phyloP scores from a whole-genome alignment of 2,329 filamentous ascomycete species.

The Neopestalotiopsis clavispora region DNA sequence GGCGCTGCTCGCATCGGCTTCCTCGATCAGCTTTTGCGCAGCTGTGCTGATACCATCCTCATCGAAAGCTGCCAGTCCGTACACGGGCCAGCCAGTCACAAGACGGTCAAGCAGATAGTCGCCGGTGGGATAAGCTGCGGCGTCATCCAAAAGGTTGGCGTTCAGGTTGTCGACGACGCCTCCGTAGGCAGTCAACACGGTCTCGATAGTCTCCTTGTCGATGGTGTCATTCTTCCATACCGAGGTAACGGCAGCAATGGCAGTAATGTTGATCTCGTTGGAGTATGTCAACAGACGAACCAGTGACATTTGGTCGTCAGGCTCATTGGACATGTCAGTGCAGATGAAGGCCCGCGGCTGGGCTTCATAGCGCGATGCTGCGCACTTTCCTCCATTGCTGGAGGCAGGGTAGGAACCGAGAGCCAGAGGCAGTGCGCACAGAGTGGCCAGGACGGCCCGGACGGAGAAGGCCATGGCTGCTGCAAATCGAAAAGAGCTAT shows the following conservation, averaged over 20 bases:
- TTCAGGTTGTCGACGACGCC: slow-evolving; percentile 45
- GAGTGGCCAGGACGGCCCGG: background rate
- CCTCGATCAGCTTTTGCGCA: slow-evolving; percentile 34
- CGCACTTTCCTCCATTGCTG: background rate
- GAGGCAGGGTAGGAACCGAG: background rate
- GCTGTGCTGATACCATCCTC: slow-evolving; percentile 41
- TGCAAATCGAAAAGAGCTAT: background rate
- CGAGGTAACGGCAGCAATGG: slow-evolving; percentile 41
- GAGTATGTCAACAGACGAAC: slow-evolving; percentile 41
- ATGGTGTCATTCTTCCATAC: slow-evolving; percentile 40
- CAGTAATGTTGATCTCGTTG: slow-evolving; percentile 42
- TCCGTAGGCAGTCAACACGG: slow-evolving; percentile 41
- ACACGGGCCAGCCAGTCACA: slow-evolving; percentile 38
- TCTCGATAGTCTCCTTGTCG: slow-evolving; percentile 38
- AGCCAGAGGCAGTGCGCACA: background rate
- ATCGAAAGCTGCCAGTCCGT: slow-evolving; percentile 26
- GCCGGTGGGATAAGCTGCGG: slow-evolving; percentile 40
- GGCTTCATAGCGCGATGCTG: slow-evolving; percentile 14
- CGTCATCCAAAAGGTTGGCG: slow-evolving; percentile 42
- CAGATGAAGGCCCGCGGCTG: slow-evolving; percentile 37
- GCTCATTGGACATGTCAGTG: slow-evolving; percentile 43
- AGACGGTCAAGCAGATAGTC: slow-evolving; percentile 27
- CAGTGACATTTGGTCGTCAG: slow-evolving; percentile 40
- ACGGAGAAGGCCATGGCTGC: background rate
- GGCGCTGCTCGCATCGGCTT: slow-evolving; percentile 30